Base-by-base conservation (phyloP, 805 yeast species). In the Kuraishia piskuri region DNA sequence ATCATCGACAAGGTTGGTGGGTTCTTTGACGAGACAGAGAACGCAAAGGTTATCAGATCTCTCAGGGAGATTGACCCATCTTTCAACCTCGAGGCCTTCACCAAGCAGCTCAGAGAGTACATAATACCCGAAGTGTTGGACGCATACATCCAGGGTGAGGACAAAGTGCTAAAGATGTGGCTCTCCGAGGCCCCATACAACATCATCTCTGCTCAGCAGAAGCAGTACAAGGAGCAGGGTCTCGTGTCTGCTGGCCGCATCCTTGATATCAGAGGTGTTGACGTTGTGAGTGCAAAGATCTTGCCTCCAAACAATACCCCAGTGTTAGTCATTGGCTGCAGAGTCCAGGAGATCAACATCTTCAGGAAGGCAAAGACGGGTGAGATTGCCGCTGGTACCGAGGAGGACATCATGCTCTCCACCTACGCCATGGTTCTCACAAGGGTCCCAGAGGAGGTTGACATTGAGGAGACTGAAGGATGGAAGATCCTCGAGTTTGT, bases 371-470 rank as follows among this genome's bases (percentile, higher is more conserved):
- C 84, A 57, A 91, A 91, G 74, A 87, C 97, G 31, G 96, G 96
- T 51, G 96, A 92, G 70, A 78, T 94, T 53, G 95, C 91, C 53
- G 99, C 98, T 8, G 99, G 99, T 63, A 83, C 90, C 31, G 96
- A 90, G 65, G 96, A 91, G 63, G 90, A 90, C 69, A 89, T 94
- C 60, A 83, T 89, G 68, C 79, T 89, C 78, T 84, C 95, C 62
- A 85, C 96, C n/a, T 94, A 94, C 67, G 98, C 96, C 46, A 82
- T 94, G 90, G 99, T 92, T 22, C 75, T 94, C 61, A 90, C 99
- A 20, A 83, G 99, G 69, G 75, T 88, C 52, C 90, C 97, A 2
- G 99, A 91, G 69, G 90, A 91, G 56, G 82, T 94, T 64, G 96
- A 84, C 57, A 88, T 94, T 67, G 78, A 80, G 52, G 91, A 84